These are phyloP conservation scores for Mucor sp. DNA, from an alignment of 371 early-diverging fungal genomes.

Conservation along the genomic window DNA sequence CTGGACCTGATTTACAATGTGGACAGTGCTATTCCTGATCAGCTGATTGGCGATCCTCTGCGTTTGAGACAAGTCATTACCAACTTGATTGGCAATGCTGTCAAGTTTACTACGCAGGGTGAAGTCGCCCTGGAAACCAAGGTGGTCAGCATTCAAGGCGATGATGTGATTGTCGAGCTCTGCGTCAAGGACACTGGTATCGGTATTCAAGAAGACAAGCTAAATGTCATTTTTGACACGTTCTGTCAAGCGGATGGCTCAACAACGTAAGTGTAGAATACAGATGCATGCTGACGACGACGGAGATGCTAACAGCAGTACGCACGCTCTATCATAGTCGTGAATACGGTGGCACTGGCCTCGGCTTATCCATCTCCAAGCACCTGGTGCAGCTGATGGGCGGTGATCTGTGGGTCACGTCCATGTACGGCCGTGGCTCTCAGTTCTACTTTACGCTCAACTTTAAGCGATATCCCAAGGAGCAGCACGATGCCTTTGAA, in stretches of 20 bases:
- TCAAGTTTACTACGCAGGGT: constrained; percentile 83
- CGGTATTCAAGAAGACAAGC: constrained; percentile 77
- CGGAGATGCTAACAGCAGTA: too few relatives aligned
- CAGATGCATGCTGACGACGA: too few relatives aligned
- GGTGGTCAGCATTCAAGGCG: constrained; percentile 33
- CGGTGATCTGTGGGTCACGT: constrained; percentile 78
- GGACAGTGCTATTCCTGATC: constrained; percentile 67
- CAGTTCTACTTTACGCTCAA: constrained; percentile 74
- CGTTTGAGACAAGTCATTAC: constrained; percentile 81
- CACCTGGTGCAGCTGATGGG: constrained; percentile 78
- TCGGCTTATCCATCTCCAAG: constrained; percentile 82
- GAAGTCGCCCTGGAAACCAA: constrained; percentile 58
- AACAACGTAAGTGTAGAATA: constrained; percentile 57
- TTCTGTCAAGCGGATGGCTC: constrained; percentile 84
- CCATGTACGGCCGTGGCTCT: constrained; percentile 69
- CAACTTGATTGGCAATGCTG: constrained; percentile 81
- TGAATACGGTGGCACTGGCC: constrained; percentile 84
- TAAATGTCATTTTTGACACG: constrained; percentile 77
- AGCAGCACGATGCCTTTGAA: constrained; percentile 25
- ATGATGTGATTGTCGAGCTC: constrained; percentile 57
- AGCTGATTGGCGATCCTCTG: constrained; percentile 74
- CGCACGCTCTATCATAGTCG: constrained; percentile 49
- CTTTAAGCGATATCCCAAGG: constrained; percentile 25
- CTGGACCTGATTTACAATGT: constrained; percentile 64
- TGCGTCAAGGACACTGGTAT: constrained; percentile 86